Percentiles rank a stretch among this genome's conserved stretches.
Evolutionary conservation across 176 grass and related monocot genomes (phyloP).

Genomic region (Bromus sterilis): DNA sequence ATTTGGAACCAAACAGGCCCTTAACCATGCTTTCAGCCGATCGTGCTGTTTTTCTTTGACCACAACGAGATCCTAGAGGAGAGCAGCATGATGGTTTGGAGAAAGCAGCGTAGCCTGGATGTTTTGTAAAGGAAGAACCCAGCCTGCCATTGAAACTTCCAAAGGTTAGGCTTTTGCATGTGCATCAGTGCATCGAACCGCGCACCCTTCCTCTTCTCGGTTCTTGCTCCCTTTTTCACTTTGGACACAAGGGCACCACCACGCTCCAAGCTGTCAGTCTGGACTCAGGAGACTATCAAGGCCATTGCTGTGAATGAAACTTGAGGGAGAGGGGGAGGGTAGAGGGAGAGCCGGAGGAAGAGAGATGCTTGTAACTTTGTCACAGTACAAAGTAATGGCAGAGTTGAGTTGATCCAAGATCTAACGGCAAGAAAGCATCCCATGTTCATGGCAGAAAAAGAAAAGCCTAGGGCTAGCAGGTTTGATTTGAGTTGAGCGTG

Average conservation of each 20-base stretch:
- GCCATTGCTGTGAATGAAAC: background rate
- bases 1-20: too few relatives aligned
- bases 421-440: background rate
- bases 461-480: background rate
- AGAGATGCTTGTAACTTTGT: background rate
- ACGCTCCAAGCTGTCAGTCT: background rate
- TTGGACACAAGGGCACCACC: conserved; percentile 5
- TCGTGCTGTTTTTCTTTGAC: too few relatives aligned
- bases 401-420: background rate
- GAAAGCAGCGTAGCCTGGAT: conserved; percentile 10
- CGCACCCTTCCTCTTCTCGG: background rate
- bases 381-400: background rate
- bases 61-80: too few relatives aligned
- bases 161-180: conserved; percentile 23
- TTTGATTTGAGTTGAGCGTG: background rate
- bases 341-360: background rate
- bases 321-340: background rate
- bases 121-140: conserved; percentile 31
- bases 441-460: background rate
- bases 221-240: background rate
- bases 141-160: conserved; percentile 24
- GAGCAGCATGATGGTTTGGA: background rate
- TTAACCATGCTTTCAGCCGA: too few relatives aligned
- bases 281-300: background rate
- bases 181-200: background rate